Percentiles rank a stretch among this genome's conserved stretches.
phyloP scores from a whole-genome alignment of 108 stramenopile genomes.

The Pseudonitzschia delicatissima region DNA sequence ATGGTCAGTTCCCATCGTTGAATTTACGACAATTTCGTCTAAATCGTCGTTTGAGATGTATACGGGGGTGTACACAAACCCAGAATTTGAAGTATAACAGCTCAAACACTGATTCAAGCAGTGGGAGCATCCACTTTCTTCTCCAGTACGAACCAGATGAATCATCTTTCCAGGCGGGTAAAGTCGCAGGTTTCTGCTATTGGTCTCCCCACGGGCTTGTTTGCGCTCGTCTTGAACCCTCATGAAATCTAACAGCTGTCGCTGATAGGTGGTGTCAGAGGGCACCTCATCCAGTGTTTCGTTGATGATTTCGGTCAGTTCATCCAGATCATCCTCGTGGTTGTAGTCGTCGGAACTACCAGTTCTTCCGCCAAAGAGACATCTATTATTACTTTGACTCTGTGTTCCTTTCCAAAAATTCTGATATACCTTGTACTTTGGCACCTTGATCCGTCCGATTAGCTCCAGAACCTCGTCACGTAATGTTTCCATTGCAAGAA shows the following conservation, averaged over 20 bases:
- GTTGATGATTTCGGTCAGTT: constrained; percentile 48
- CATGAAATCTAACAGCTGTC: constrained; percentile 68
- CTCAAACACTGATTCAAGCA: constrained; percentile 51
- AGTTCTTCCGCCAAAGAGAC: not conserved
- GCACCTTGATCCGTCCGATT: constrained; percentile 79
- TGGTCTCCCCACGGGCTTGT: constrained; percentile 46
- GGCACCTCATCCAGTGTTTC: constrained; percentile 20
- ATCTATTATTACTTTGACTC: not conserved
- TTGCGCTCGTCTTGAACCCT: constrained; percentile 58
- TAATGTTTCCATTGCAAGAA: constrained; percentile 70
- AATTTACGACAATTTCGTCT: constrained; percentile 82
- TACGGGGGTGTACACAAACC: constrained; percentile 75
- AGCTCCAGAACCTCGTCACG: constrained; percentile 83
- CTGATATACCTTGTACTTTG: constrained; percentile 67
- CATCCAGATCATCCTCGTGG: constrained; percentile 40
- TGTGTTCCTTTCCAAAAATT: constrained; percentile 29
- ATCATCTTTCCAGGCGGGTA: constrained; percentile 83
- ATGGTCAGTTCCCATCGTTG: constrained; percentile 88
- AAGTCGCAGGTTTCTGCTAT: constrained; percentile 37
- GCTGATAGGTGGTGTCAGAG: constrained; percentile 50
- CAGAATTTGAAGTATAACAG: constrained; percentile 73
- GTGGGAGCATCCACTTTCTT: constrained; percentile 46
- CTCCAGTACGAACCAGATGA: constrained; percentile 84
- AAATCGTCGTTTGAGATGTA: constrained; percentile 82
- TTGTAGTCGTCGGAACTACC: constrained; percentile 14